Conservation (phyloP, 768 basidiomycete genomes). For the Stropharia rugosoannulata region DNA sequence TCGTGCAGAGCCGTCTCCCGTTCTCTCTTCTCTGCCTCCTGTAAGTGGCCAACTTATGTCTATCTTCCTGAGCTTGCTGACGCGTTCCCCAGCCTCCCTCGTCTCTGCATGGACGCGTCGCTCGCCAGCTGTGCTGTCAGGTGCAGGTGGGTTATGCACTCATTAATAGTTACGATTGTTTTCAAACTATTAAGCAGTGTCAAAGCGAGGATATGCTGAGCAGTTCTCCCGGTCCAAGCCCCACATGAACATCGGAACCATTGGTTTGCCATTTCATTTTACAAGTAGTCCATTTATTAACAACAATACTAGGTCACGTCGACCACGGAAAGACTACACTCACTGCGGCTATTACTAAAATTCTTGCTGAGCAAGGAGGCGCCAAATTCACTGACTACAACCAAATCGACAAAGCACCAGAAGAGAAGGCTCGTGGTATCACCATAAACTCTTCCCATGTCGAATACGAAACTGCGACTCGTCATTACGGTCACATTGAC, state of each 20-base stretch:
- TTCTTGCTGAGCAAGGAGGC: conserved; percentile 74
- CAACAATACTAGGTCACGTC: conserved; percentile 67
- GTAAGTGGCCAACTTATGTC: conserved; percentile 27
- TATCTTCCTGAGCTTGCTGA: neutral
- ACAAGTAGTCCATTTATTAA: neutral
- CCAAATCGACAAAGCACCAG: conserved; percentile 98
- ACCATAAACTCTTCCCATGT: conserved; percentile 99
- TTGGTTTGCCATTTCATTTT: conserved; percentile 49
- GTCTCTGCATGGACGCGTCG: conserved; percentile 34
- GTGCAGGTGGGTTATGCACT: conserved; percentile 25
- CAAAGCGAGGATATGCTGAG: conserved; percentile 76
- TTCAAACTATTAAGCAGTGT: conserved; percentile 30
- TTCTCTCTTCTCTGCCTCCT: conserved; percentile 42
- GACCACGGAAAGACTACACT: conserved; percentile 99
- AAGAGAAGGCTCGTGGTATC: conserved; percentile 99
- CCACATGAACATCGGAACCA: conserved; percentile 95
- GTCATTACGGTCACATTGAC: conserved; percentile 98
- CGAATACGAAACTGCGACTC: conserved; percentile 88
- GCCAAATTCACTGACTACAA: conserved; percentile 93
- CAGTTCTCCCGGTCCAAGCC: conserved; percentile 75
- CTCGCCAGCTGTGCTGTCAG: conserved; percentile 27
- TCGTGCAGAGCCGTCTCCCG: conserved; percentile 49
- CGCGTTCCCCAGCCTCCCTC: conserved; percentile 27
- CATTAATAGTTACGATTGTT: neutral
- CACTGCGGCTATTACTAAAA: conserved; percentile 94